Percentiles rank a stretch among this genome's conserved stretches.
phyloP scores from a whole-genome alignment of 345 rosid genomes.

The Lumnitzera littorea region DNA sequence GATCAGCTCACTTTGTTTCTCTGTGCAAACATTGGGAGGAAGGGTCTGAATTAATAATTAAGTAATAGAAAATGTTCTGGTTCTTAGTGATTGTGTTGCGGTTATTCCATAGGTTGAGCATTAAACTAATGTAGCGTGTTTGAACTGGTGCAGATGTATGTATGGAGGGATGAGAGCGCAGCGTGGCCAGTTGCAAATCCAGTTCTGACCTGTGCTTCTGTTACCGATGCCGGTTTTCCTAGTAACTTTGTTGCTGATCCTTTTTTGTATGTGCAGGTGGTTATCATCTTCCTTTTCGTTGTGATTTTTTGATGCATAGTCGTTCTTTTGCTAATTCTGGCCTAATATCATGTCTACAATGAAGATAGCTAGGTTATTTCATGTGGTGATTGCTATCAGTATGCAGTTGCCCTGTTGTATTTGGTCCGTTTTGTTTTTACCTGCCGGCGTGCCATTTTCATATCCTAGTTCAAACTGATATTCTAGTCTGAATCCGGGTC shows the following conservation, averaged over 20 bases:
- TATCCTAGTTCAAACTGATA: too few relatives aligned
- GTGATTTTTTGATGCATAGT: too few relatives aligned
- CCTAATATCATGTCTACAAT: not conserved
- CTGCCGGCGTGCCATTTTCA: too few relatives aligned
- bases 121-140: not conserved
- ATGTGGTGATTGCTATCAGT: not conserved
- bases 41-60: too few relatives aligned
- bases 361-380: too few relatives aligned
- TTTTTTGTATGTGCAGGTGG: conserved; percentile 76
- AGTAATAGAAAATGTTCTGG: too few relatives aligned
- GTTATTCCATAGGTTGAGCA: not conserved
- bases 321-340: not conserved
- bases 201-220: conserved; percentile 81
- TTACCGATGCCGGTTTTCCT: conserved; percentile 63
- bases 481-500: too few relatives aligned
- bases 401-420: too few relatives aligned
- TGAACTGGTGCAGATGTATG: conserved; percentile 37
- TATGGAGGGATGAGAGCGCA: conserved; percentile 65
- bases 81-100: not conserved
- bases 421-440: too few relatives aligned
- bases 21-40: too few relatives aligned
- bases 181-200: conserved; percentile 99
- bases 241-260: conserved; percentile 98
- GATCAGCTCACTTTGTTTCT: too few relatives aligned
- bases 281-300: not conserved